Conservation (phyloP, 371 early-diverging fungal species). For the Mucor indicus region DNA sequence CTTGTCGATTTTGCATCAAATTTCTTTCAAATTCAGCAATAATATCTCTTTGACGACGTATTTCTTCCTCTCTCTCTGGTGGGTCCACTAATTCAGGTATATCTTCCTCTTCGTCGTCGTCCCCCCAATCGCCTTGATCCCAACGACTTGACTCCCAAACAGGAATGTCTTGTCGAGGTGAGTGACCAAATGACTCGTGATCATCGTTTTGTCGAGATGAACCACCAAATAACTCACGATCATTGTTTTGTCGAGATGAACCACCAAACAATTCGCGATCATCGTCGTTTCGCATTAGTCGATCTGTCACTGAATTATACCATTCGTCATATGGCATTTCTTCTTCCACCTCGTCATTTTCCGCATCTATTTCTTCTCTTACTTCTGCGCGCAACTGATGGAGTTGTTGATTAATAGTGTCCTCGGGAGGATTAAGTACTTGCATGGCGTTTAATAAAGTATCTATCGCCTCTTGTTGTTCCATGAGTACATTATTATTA, state of each 20-base stretch:
- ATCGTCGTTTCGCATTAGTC: no score
- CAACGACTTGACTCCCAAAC: background rate
- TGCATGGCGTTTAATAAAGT: slow-evolving; percentile 24
- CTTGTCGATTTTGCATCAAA: background rate
- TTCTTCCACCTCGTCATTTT: background rate
- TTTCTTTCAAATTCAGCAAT: slow-evolving; percentile 1
- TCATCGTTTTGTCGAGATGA: no score
- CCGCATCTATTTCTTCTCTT: background rate
- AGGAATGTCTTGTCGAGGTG: background rate
- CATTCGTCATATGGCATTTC: no score
- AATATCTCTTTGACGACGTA: background rate
- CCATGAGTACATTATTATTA: slow-evolving; percentile 5
- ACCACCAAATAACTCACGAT: no score
- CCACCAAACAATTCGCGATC: no score
- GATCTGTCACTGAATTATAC: no score
- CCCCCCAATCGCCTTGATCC: background rate
- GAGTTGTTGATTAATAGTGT: background rate
- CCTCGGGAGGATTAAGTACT: slow-evolving; percentile 9
- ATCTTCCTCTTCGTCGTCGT: slow-evolving; percentile 3
- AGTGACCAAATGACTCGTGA: background rate
- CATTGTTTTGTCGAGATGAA: no score
- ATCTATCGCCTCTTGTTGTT: slow-evolving; percentile 23
- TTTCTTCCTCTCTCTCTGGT: background rate
- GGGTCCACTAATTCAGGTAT: slow-evolving; percentile 12
- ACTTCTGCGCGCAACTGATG: background rate